Conservation (phyloP, 2,329 filamentous ascomycete species). For the Coniochaeta sp. region DNA sequence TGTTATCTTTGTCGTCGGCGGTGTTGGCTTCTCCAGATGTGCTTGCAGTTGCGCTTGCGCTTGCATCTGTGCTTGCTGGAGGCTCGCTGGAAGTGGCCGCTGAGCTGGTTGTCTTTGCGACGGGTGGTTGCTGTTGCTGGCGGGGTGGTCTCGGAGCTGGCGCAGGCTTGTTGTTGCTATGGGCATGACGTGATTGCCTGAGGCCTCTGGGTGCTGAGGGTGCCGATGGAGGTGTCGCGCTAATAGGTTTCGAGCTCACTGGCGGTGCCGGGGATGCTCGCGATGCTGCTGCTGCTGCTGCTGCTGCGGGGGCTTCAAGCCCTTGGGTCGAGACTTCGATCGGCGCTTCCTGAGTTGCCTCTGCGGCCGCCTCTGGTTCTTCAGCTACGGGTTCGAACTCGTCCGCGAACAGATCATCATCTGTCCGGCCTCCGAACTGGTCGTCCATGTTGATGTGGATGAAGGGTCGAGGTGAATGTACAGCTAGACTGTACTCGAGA, state of each 20-base stretch:
- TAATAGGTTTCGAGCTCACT: constrained; percentile 2
- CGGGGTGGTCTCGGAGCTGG: constrained; percentile 15
- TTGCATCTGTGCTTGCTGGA: constrained; percentile 6
- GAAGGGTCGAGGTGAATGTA: not conserved
- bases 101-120: not conserved
- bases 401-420: constrained; percentile 56
- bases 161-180: constrained; percentile 10
- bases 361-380: constrained; percentile 9
- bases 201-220: constrained; percentile 15
- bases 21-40: not conserved
- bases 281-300: too few species aligned
- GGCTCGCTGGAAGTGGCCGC: constrained; percentile 1
- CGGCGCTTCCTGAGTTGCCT: not conserved
- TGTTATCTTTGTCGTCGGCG: constrained; percentile 1
- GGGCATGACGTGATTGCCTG: constrained; percentile 23
- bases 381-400: constrained; percentile 48
- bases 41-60: constrained; percentile 8
- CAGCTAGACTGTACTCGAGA: not conserved
- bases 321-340: not conserved
- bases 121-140: not conserved
- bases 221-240: constrained; percentile 3
- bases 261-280: constrained; percentile 8
- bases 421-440: constrained; percentile 52
- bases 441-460: constrained; percentile 41
- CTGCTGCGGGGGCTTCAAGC: too few species aligned